These are phyloP conservation scores for Trichoderma sp. DNA, from an alignment of 2,329 filamentous ascomycete species.

Conservation along the genomic window DNA sequence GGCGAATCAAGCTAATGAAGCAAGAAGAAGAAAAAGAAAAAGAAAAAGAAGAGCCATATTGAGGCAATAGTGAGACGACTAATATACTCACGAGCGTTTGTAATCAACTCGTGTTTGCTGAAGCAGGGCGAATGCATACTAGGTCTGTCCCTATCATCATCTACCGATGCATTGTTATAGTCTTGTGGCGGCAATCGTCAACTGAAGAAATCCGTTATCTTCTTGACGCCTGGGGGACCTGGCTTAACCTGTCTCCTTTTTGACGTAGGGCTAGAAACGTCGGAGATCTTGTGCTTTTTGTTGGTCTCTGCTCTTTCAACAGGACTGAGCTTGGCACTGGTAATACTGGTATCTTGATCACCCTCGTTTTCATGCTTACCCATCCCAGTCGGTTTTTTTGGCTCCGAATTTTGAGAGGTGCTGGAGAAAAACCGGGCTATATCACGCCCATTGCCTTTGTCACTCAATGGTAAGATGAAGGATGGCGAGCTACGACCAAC, in stretches of 20 bases:
- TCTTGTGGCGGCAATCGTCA: neutral
- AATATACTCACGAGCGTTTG: neutral
- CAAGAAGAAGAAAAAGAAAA: neutral
- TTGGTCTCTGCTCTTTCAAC: neutral
- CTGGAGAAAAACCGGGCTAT: conserved; percentile 91
- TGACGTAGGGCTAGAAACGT: neutral
- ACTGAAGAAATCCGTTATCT: neutral
- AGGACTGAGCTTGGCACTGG: neutral
- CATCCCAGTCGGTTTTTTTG: neutral
- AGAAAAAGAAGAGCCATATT: neutral
- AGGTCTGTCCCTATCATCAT: neutral
- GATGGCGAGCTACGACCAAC: conserved; percentile 85
- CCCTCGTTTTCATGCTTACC: neutral
- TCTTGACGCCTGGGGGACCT: neutral
- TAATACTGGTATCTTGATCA: neutral
- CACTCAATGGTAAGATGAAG: conserved; percentile 80
- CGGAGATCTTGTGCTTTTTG: conserved; percentile 7
- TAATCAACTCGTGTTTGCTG: neutral
- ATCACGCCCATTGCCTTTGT: conserved; percentile 84
- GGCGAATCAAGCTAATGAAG: neutral
- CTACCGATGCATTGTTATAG: neutral
- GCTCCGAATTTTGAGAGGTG: conserved; percentile 21
- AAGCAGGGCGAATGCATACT: neutral
- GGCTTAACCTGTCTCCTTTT: neutral
- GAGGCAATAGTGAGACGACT: neutral